Conservation (phyloP, 805 yeast species). For the Ogataea allantospora region DNA sequence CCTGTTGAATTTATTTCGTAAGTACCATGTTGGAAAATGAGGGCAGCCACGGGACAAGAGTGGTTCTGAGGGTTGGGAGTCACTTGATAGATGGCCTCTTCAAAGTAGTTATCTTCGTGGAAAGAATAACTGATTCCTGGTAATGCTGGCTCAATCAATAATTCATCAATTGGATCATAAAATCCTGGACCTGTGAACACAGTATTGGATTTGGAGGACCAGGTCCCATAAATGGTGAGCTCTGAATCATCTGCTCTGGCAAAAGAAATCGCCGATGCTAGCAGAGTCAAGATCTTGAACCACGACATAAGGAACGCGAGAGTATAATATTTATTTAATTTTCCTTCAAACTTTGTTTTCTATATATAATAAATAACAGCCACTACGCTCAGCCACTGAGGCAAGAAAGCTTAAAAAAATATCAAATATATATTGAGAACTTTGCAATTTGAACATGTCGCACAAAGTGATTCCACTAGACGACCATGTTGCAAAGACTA, state of each 20-base stretch:
- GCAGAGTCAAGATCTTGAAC: constrained; percentile 5
- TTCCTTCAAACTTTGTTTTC: constrained; percentile 9
- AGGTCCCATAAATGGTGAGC: constrained; percentile 71
- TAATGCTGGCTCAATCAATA: constrained; percentile 89
- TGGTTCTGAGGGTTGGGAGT: constrained; percentile 70
- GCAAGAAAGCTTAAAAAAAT: constrained; percentile 1
- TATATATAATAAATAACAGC: constrained; percentile 1
- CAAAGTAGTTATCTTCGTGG: constrained; percentile 88
- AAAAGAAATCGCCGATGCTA: not conserved
- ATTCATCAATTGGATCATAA: constrained; percentile 93
- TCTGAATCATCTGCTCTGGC: constrained; percentile 7
- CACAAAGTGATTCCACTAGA: constrained; percentile 7
- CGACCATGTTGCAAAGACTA: constrained; percentile 1
- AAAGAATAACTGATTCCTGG: constrained; percentile 94
- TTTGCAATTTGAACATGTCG: constrained; percentile 3
- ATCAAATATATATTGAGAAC: not conserved
- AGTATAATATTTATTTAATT: constrained; percentile 1
- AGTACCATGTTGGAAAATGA: constrained; percentile 87
- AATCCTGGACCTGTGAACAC: constrained; percentile 97
- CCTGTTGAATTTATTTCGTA: constrained; percentile 66
- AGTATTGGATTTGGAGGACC: constrained; percentile 91
- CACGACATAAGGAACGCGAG: constrained; percentile 3
- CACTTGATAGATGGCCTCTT: constrained; percentile 84
- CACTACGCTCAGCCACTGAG: constrained; percentile 13
- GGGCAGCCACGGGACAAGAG: constrained; percentile 76